Conservation (phyloP, 257 asterid genomes). For the Solanum pimpinellifolium region DNA sequence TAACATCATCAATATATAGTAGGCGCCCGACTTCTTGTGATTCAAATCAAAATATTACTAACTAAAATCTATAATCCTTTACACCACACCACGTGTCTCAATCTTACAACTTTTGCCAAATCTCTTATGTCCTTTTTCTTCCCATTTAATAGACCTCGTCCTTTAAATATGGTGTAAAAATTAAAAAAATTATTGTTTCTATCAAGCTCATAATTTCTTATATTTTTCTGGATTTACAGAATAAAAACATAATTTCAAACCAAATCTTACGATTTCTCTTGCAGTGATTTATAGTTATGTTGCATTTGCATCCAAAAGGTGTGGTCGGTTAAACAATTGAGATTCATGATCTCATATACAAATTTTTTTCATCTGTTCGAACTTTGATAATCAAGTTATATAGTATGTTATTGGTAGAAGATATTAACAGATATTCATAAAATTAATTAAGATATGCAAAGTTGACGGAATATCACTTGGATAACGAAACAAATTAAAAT, state of each 20-base stretch:
- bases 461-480: fast-evolving
- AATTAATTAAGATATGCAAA: not conserved
- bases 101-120: not conserved
- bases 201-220: not conserved
- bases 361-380: not conserved
- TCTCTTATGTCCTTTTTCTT: not conserved
- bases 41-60: not conserved
- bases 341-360: too few species aligned
- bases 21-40: conserved; percentile 2
- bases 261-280: not conserved
- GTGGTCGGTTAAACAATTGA: too few species aligned
- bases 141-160: not conserved
- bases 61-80: not conserved
- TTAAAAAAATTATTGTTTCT: not conserved
- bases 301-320: too few species aligned
- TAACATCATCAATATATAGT: not conserved
- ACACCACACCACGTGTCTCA: not conserved
- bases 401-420: fast-evolving
- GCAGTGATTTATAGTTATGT: not conserved
- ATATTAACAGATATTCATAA: not conserved
- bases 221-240: not conserved
- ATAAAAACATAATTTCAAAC: not conserved
- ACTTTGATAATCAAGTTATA: too few species aligned
- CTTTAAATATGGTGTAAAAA: not conserved
- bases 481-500: not conserved